A percentile compares a stretch with the other conserved stretches of the same genome.
Conservation (phyloP, 768 basidiomycete species). For the Strobilomyces confusus region DNA sequence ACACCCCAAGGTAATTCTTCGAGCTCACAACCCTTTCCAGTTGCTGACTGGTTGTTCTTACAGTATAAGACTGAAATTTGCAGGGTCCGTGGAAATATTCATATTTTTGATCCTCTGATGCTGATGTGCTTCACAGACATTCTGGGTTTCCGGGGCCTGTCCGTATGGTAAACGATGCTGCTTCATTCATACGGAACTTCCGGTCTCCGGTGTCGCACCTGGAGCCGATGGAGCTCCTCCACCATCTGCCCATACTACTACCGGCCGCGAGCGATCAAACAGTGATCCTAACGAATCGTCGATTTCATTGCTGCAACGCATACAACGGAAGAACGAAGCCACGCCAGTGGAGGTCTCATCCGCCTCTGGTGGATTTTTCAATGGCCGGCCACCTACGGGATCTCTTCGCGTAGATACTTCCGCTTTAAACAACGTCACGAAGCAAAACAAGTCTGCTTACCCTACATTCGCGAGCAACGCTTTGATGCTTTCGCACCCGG, state of each 20-base stretch:
- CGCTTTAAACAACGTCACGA: conserved; percentile 51
- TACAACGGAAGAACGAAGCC: conserved; percentile 61
- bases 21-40: not conserved
- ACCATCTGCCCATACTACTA: conserved; percentile 47
- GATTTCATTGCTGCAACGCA: conserved; percentile 73
- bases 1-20: conserved; percentile 73
- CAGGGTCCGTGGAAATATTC: conserved; percentile 48
- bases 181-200: conserved; percentile 89
- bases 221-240: conserved; percentile 52
- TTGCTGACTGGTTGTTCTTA: conserved; percentile 16
- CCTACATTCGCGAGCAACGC: conserved; percentile 53
- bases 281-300: conserved; percentile 76
- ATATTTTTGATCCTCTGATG: not conserved
- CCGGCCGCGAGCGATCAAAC: conserved; percentile 66
- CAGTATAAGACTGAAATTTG: conserved; percentile 95
- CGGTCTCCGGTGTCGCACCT: conserved; percentile 55
- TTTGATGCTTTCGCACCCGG: conserved; percentile 49
- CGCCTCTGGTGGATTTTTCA: conserved; percentile 42
- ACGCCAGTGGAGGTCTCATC: conserved; percentile 55
- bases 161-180: conserved; percentile 91
- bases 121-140: conserved; percentile 51
- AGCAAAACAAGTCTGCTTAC: conserved; percentile 85
- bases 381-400: conserved; percentile 63
- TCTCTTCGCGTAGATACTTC: conserved; percentile 74
- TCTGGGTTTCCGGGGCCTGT: conserved; percentile 92